Base-by-base conservation (phyloP, 2,329 filamentous ascomycete genomes). In the Phialocephala sp. region DNA sequence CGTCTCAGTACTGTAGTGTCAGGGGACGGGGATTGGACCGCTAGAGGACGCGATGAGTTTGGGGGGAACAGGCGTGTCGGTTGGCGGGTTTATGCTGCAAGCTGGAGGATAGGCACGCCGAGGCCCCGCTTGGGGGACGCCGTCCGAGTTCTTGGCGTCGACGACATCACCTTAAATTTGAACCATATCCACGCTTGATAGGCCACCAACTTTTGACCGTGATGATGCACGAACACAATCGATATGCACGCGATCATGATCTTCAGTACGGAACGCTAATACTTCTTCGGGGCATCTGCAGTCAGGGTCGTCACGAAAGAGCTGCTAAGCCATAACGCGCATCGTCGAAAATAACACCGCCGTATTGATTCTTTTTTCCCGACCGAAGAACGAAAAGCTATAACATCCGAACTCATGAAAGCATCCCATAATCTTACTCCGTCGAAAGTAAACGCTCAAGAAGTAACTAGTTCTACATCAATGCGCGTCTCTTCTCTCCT, bases 401-500 rank as follows among this genome's bases (percentile, higher is more conserved):
- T 22, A n/a, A 32, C 24, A 32, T 32, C 24, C 47, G 5, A 52
- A 18, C 4, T 52, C 47, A 52, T 52, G 14, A 52, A 54, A 54
- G 45, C 4, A 50, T 22, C 58, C 39, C 24, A 35, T 36, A 60
- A 61, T 20, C 39, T 41, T 59, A 65, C 63, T 65, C 63, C 63
- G 27, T 58, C 41, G 52, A 61, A 65, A 61, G 59, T 50, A 65
- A 64, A 60, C 63, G 52, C 63, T 61, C 24, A 27, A 22, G 45
- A 54, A 54, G 27, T 54, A 54, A 54, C 27, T 35, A 50, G 11
- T 50, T 43, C 45, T 24, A 50, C 45, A 50, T 11, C 22, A n/a
- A 50, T 54, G 12, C 14, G 12, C 15, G 50, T 50, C 41, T 18
- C 45, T 20, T 20, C 14, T 45, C 43, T 45, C 43, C n/a, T 18